Evolutionary conservation across 2,329 filamentous ascomycete species (phyloP).

Genomic region (Penicillium brasilianum): DNA sequence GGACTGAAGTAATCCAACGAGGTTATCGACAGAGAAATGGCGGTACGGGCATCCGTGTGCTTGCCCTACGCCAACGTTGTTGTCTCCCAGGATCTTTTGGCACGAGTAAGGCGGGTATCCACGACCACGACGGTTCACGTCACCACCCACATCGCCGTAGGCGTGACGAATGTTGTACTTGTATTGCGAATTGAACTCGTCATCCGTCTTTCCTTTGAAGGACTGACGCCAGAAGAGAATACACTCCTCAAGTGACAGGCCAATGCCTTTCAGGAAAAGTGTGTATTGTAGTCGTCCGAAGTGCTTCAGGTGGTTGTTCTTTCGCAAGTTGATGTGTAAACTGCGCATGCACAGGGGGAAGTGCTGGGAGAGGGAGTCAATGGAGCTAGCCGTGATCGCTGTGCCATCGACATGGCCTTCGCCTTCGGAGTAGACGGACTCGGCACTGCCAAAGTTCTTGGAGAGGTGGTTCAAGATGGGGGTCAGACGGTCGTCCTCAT

Average conservation of each 20-base stretch:
- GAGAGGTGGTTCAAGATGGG: constrained; percentile 82
- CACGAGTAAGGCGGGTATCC: constrained; percentile 93
- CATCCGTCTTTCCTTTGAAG: constrained; percentile 88
- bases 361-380: constrained; percentile 78
- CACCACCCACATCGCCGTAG: constrained; percentile 94
- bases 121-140: constrained; percentile 80
- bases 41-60: constrained; percentile 95
- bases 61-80: constrained; percentile 83
- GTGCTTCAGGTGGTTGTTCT: constrained; percentile 91
- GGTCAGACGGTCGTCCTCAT: constrained; percentile 90
- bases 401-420: constrained; percentile 70
- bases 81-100: constrained; percentile 91
- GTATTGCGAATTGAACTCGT: constrained; percentile 97
- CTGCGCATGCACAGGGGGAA: constrained; percentile 96
- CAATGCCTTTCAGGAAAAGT: constrained; percentile 95
- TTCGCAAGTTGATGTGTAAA: constrained; percentile 81
- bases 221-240: constrained; percentile 87
- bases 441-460: constrained; percentile 92
- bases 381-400: constrained; percentile 75
- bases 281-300: constrained; percentile 92
- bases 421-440: constrained; percentile 75
- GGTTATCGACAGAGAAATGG: constrained; percentile 87
- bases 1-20: constrained; percentile 74
- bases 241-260: constrained; percentile 87
- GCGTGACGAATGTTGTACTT: constrained; percentile 94